Evolutionary conservation across 768 basidiomycete genomes (phyloP), one percentile per base, ranked within the genome.

Genomic region (Tubosaeta brunneosetosa): DNA sequence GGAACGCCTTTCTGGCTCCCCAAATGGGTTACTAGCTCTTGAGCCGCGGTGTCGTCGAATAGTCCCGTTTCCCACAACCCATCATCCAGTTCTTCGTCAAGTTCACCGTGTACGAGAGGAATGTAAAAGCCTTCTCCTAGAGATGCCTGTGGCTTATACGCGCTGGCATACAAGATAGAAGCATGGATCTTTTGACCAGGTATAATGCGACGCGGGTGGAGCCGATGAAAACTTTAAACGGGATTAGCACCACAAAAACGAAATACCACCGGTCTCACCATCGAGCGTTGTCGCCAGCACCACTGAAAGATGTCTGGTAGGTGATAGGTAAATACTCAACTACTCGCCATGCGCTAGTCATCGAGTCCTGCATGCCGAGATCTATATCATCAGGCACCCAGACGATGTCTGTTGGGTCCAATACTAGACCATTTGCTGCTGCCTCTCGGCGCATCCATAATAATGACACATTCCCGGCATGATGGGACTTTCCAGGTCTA

Each of bases 371-470:
- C 6, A n/a, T 52, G 11, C 63, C 64, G 31, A 51, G 48, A 25
- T 65, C 58, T 10, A 65, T 38, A 34, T 65, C 64, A 29, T 63
- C 64, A 6, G 64, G 61, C 9, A 58, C 47, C 61, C 61, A 65
- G 31, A 65, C 61, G 5, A 60, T 52, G 34, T 65, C 63, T 1
- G 58, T 63, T 3, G 63, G 59, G 7, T 56, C 40, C 48, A 72
- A 55, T 2, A 48, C 44, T 1, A 72, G 62, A 25, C 71, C 71
- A 5, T 25, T 49, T 1, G 47, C 49, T 2, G 47, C 8, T 1
- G 71, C 71, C 49, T 72, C 68, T 19, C 57, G 61, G 47, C 61
- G 61, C 71, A 72, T 72, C 71, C 71, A 72, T 8, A 65, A 17
- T 1, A 70, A 43, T 0, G 69, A 61, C 7, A 48, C 58, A 10